Conservation (phyloP, 139 green algal species). For the Desmodesmus armatus region DNA sequence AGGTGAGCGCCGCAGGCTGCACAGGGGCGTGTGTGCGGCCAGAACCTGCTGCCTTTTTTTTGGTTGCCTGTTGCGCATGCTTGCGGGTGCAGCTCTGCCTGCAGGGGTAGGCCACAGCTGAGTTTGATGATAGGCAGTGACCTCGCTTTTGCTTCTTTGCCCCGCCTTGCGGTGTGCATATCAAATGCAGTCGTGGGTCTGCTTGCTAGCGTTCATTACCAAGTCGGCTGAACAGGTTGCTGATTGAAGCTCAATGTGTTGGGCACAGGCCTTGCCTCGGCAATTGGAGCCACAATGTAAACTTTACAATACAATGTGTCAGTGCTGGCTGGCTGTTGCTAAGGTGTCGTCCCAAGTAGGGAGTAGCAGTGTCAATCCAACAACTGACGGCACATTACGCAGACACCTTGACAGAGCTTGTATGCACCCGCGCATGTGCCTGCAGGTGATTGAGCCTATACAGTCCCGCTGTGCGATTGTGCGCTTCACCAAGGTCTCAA, state of each 20-base stretch:
- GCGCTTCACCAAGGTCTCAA: slow-evolving; percentile 86
- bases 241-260: no score
- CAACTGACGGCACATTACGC: not conserved
- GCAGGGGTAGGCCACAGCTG: no score
- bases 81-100: not conserved
- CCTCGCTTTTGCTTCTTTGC: no score
- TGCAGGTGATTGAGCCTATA: slow-evolving; percentile 96
- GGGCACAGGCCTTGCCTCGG: no score
- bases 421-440: not conserved
- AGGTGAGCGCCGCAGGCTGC: slow-evolving; percentile 58
- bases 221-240: no score
- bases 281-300: no score
- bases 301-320: no score
- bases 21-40: no score
- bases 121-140: no score
- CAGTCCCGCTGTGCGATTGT: slow-evolving; percentile 98
- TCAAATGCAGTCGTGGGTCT: no score
- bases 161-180: no score
- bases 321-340: not conserved
- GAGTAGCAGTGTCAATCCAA: not conserved
- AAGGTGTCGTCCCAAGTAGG: not conserved
- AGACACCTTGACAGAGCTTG: not conserved
- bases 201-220: no score
- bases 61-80: not conserved
- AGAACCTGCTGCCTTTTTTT: not conserved